These are phyloP conservation scores for Fraxinus angustifolia DNA, from an alignment of 305 asterid species.

Conservation along the genomic window DNA sequence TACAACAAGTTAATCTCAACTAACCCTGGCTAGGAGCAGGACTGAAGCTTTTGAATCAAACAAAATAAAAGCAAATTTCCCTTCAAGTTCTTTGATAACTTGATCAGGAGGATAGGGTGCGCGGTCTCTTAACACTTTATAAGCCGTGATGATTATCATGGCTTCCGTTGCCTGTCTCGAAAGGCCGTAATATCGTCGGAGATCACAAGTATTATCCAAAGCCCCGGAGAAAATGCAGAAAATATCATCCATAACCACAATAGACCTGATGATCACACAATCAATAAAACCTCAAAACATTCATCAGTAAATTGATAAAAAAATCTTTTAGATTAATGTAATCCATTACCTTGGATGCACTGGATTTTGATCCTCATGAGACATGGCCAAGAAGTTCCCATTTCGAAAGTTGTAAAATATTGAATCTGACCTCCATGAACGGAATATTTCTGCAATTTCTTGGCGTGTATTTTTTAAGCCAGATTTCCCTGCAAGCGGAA, in stretches of 20 bases:
- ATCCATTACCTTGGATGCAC: slow-evolving; percentile 40
- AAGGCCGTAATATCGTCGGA: slow-evolving; percentile 54
- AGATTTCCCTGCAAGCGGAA: slow-evolving; percentile 26
- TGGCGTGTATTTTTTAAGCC: slow-evolving; percentile 34
- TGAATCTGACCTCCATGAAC: slow-evolving; percentile 50
- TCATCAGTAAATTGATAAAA: not conserved
- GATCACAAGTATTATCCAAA: slow-evolving; percentile 46
- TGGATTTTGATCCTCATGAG: slow-evolving; percentile 51
- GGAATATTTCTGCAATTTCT: slow-evolving; percentile 45
- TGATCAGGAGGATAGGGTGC: slow-evolving; percentile 74
- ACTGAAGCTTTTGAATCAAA: slow-evolving; percentile 52
- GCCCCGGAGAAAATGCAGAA: slow-evolving; percentile 72
- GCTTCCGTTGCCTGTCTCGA: slow-evolving; percentile 60
- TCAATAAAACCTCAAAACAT: not conserved
- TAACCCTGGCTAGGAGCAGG: slow-evolving; percentile 65
- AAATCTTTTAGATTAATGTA: not conserved
- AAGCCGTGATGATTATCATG: slow-evolving; percentile 54
- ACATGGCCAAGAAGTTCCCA: slow-evolving; percentile 59
- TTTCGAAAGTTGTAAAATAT: slow-evolving; percentile 53
- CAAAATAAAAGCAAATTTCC: slow-evolving; percentile 58
- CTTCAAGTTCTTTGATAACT: slow-evolving; percentile 58
- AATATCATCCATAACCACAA: slow-evolving; percentile 60
- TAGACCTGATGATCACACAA: slow-evolving; percentile 36
- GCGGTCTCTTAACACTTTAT: slow-evolving; percentile 61
- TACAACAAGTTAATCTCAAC: not conserved